Base-by-base conservation (phyloP, 495 filamentous ascomycete genomes). In the Friedmanniomyces endolithicus region DNA sequence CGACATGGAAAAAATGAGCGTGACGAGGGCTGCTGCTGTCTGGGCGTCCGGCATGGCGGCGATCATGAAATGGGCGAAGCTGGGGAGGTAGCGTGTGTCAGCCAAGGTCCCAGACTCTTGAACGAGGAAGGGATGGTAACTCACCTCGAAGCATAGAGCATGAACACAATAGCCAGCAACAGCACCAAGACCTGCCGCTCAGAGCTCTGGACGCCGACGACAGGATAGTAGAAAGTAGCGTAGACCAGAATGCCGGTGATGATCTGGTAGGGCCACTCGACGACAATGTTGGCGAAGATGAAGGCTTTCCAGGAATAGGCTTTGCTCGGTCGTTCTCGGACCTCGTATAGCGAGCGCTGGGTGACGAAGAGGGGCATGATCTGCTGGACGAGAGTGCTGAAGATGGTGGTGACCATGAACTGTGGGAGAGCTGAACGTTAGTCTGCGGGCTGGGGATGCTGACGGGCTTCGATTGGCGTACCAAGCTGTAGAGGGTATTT, bases 401-500 rank as follows among this genome's bases (percentile, higher is more conserved):
- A 74, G 52, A 94, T 78, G 20, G 78, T 82, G 29, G 87, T 68
- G 6, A 94, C 67, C 74, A 41, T 41, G 37, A 41, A 41, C 27
- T 31, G 27, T 31, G 3, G 27, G 27, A 31, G 9, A 4, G 3
- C 4, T 31, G 27, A 31, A 9, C 27, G 27, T 31, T 9, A 31
- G 27, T 9, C 4, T 31, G 4, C 4, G 9, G 3, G 9, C 9
- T 3, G 9, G 9, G 27, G 27, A 31, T 31, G 9, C 27, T 4
- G 27, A 31, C 3, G 34, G 3, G 39, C 16, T 6, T 22, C 16
- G 16, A 41, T n/a, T 6, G 19, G 4, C 90, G 82, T 72, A 95
- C 94, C 60, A 94, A 79, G 60, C 79, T 74, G 64, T 90, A 92
- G 71, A 92, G 83, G 60, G 88, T 82, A 50, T 66, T 67, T 33